These are phyloP conservation scores for Citrullus colocynthis DNA, from an alignment of 306 rosid species.

Conservation along the genomic window DNA sequence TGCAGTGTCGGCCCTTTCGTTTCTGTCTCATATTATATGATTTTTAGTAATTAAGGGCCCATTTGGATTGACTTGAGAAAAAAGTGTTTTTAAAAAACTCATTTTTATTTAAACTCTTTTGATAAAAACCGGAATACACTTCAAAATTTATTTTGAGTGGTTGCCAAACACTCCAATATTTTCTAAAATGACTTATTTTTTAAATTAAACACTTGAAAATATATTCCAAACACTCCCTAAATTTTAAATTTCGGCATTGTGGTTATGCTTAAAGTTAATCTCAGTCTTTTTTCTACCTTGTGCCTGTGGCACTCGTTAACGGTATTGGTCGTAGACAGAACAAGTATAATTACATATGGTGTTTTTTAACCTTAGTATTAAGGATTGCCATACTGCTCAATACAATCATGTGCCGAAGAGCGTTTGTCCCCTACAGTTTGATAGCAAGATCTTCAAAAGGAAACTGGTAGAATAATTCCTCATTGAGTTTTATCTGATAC, in stretches of 20 bases:
- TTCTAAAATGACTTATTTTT: too few species aligned
- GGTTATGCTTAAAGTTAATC: background rate
- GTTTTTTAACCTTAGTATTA: background rate
- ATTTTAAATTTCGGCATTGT: background rate
- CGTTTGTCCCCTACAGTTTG: too few species aligned
- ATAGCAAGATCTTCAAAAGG: too few species aligned
- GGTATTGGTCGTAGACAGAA: background rate
- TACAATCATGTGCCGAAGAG: too few species aligned
- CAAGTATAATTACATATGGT: background rate
- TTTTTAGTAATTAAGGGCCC: background rate
- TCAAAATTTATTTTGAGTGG: too few species aligned
- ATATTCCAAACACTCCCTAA: background rate
- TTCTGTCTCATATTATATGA: background rate
- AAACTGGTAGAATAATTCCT: too few species aligned
- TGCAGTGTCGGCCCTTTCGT: background rate
- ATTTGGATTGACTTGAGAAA: too few species aligned
- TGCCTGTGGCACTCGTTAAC: background rate
- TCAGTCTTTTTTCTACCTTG: background rate
- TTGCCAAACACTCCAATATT: too few species aligned
- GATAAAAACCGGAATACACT: too few species aligned
- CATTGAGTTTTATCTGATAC: background rate
- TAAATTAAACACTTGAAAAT: too few species aligned
- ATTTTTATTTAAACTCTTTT: too few species aligned
- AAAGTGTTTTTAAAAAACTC: too few species aligned
- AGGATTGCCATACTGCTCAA: background rate